Conservation (phyloP, 306 rosid species). For the Mucuna pruriens region DNA sequence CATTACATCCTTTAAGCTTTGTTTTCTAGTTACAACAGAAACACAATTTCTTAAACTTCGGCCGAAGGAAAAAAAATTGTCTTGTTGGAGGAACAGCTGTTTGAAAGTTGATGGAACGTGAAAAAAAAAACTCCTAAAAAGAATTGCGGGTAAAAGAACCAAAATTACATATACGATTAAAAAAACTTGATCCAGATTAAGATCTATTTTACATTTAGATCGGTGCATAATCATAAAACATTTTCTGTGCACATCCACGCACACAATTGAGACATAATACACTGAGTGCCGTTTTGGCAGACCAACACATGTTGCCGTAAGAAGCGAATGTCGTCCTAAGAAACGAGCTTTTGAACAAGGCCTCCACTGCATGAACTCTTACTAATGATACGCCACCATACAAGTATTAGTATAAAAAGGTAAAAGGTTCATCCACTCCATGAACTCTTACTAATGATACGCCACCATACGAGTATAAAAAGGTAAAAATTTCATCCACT, state of each 20-base stretch:
- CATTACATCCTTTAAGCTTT: too few relatives aligned
- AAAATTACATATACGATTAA: background rate
- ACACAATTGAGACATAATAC: background rate
- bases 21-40: too few relatives aligned
- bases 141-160: background rate
- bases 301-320: too few relatives aligned
- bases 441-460: background rate
- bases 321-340: too few relatives aligned
- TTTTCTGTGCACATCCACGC: background rate
- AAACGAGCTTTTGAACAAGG: conserved; percentile 19
- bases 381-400: background rate
- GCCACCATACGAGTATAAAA: background rate
- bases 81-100: background rate
- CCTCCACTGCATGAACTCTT: background rate
- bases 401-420: background rate
- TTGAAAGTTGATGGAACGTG: background rate
- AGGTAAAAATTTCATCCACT: background rate
- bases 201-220: background rate
- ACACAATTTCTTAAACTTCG: too few relatives aligned
- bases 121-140: background rate
- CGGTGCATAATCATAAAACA: background rate
- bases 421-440: background rate
- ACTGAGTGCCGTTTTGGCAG: background rate
- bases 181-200: background rate
- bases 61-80: background rate